Conservation (phyloP, 345 rosid genomes). For the Combretum micranthum region DNA sequence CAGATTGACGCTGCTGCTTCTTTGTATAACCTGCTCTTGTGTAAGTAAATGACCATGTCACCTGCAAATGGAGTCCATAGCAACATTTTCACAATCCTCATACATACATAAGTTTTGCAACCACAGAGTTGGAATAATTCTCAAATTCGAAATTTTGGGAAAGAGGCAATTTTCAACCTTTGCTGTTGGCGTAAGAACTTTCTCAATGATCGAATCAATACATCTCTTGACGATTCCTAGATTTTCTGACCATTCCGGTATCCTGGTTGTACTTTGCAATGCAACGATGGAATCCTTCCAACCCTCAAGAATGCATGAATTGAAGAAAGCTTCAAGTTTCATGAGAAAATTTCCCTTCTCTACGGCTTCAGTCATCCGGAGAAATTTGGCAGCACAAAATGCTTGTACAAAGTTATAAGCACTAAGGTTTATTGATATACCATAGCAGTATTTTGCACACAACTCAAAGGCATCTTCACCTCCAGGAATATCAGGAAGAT, state of each 20-base stretch:
- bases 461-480: slow-evolving; percentile 91
- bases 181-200: slow-evolving; percentile 64
- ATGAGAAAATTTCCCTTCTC: slow-evolving; percentile 71
- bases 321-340: slow-evolving; percentile 87
- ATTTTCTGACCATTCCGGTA: slow-evolving; percentile 87
- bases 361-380: slow-evolving; percentile 76
- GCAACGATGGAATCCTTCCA: slow-evolving; percentile 93
- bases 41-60: slow-evolving; percentile 88
- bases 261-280: slow-evolving; percentile 50
- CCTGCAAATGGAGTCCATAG: slow-evolving; percentile 32
- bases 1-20: slow-evolving; percentile 48
- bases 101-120: neutral
- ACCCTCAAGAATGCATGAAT: slow-evolving; percentile 82
- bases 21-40: slow-evolving; percentile 67
- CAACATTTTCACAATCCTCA: neutral
- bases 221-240: slow-evolving; percentile 81
- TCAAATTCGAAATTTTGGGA: neutral
- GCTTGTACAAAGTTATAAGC: slow-evolving; percentile 80
- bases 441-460: slow-evolving; percentile 94
- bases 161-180: slow-evolving; percentile 36
- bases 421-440: slow-evolving; percentile 77
- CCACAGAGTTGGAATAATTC: neutral
- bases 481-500: slow-evolving; percentile 88
- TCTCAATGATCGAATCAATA: slow-evolving; percentile 73
- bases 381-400: slow-evolving; percentile 87